Evolutionary conservation across 768 basidiomycete genomes (phyloP), one percentile per base, ranked within the genome.

Genomic region (Termitomyces sp.): DNA sequence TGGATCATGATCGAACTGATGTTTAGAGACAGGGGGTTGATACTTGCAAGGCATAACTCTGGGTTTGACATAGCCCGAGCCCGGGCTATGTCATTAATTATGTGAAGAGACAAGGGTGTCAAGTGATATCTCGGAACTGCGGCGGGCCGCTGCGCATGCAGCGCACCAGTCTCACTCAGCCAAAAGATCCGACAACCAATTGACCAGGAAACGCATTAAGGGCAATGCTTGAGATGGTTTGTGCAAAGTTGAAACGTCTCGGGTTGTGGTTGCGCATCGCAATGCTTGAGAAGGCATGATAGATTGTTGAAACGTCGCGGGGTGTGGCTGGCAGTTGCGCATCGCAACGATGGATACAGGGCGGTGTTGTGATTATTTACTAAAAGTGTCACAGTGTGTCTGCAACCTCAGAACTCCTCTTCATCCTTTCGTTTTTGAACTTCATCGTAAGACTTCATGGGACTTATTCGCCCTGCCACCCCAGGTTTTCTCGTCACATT

Each of bases 401-500:
- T n/a, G n/a, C n/a, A n/a, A n/a, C n/a, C n/a, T n/a, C n/a, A n/a
- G n/a, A n/a, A n/a, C n/a, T n/a, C n/a, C n/a, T n/a, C n/a, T n/a
- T n/a, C n/a, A n/a, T n/a, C n/a, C n/a, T n/a, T n/a, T n/a, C n/a
- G n/a, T n/a, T n/a, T n/a, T n/a, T 20, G 8, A 4, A 22, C 9
- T 20, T 34, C 31, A 27, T 31, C 37, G 29, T 48, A 5, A 31
- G 14, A 36, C 16, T 37, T 27, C 47, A 88, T 89, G 88, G 76
- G 82, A 59, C 64, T 75, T 64, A 78, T 94, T 60, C 86, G 89
- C 44, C 91, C 90, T 57, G 94, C 94, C 8, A 96, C 92, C 1
- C 93, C 94, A 34, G 95, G 94, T 42, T 93, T 94, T 67, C 42
- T 96, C 51, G 78, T 92, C 61, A 94, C 91, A 20, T 80, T 92